phyloP scores from a whole-genome alignment of 2,329 filamentous ascomycete genomes.

The Botrytis paeoniae region DNA sequence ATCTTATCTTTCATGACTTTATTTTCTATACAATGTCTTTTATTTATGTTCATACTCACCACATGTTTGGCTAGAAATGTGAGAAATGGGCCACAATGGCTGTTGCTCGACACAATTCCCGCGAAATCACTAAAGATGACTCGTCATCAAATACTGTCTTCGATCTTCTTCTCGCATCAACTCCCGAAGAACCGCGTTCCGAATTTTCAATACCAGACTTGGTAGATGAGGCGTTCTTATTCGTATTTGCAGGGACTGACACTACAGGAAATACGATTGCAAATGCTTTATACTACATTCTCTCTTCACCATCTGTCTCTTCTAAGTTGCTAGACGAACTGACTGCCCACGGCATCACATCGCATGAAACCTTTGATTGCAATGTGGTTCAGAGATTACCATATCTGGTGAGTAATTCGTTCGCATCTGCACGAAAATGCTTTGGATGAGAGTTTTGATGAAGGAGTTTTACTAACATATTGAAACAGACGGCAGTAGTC shows the following conservation, averaged over 20 bases:
- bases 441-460: no score
- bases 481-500: not conserved
- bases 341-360: not conserved
- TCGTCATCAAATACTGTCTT: not conserved
- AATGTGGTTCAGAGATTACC: not conserved
- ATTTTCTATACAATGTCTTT: not conserved
- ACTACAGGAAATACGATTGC: not conserved
- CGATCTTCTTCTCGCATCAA: not conserved
- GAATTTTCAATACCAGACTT: not conserved
- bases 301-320: not conserved
- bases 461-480: not conserved
- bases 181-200: not conserved
- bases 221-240: not conserved
- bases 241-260: conserved; percentile 2
- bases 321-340: not conserved
- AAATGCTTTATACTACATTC: conserved; percentile 6
- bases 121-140: not conserved
- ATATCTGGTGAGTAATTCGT: not conserved
- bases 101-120: not conserved
- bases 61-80: not conserved
- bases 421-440: not conserved
- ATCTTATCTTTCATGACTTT: no score
- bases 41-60: not conserved
- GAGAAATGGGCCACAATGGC: not conserved
- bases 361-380: not conserved